phyloP scores from a whole-genome alignment of 352 stramenopile species.

The Thalassiosira ordinaria region DNA sequence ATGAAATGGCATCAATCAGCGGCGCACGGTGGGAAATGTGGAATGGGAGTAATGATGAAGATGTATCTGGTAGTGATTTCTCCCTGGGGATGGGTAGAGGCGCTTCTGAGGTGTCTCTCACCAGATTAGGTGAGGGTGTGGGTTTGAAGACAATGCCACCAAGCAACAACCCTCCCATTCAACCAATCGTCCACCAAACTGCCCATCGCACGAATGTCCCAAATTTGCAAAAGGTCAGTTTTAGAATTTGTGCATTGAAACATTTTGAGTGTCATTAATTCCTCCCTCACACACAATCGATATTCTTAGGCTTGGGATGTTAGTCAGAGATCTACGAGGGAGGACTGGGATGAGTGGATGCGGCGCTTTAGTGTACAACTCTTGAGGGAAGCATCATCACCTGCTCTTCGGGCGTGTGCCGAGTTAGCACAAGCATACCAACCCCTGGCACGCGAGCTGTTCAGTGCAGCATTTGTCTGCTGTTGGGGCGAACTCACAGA shows the following conservation, averaged over 20 bases:
- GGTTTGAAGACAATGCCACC: constrained; percentile 40
- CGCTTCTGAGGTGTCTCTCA: constrained; percentile 56
- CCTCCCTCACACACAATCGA: no score
- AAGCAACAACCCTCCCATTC: constrained; percentile 46
- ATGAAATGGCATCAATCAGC: constrained; percentile 48
- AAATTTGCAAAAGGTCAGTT: constrained; percentile 90
- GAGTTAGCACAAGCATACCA: constrained; percentile 95
- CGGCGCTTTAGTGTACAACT: constrained; percentile 95
- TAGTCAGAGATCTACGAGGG: constrained; percentile 87
- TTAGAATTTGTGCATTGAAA: no score
- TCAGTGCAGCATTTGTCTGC: constrained; percentile 98
- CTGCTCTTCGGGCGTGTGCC: constrained; percentile 89
- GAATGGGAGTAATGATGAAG: constrained; percentile 39
- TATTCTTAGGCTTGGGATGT: constrained; percentile 97
- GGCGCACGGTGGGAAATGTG: constrained; percentile 37
- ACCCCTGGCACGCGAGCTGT: constrained; percentile 94
- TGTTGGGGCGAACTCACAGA: constrained; percentile 98
- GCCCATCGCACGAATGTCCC: constrained; percentile 92
- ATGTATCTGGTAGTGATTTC: constrained; percentile 48
- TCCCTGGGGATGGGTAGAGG: constrained; percentile 54
- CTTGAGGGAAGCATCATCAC: constrained; percentile 94
- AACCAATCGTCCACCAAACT: constrained; percentile 56
- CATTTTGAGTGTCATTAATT: no score
- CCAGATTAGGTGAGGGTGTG: constrained; percentile 56
- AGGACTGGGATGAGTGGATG: constrained; percentile 91